Conservation (phyloP, 2,329 filamentous ascomycete species). For the Penicillium janthinellum region DNA sequence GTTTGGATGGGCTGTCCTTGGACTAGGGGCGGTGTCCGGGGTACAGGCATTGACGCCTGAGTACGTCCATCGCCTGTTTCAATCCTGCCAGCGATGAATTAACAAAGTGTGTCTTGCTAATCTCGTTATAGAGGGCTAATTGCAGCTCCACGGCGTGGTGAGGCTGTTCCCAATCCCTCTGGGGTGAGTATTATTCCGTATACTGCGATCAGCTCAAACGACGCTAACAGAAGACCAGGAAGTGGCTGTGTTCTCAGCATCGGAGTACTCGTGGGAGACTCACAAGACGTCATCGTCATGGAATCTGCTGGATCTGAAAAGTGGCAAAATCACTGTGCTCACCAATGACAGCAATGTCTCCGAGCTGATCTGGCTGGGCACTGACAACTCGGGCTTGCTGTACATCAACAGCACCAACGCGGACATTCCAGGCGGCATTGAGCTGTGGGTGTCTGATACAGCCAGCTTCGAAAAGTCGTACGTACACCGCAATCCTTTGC, state of each 20-base stretch:
- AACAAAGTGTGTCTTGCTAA: background rate
- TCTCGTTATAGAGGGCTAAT: conserved; percentile 35
- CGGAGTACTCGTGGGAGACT: conserved; percentile 76
- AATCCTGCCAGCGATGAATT: background rate
- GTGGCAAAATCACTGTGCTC: conserved; percentile 66
- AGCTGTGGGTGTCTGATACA: conserved; percentile 42
- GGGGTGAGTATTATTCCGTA: conserved; percentile 34
- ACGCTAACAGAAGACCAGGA: conserved; percentile 27
- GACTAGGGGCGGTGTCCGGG: conserved; percentile 25
- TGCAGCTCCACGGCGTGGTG: conserved; percentile 40
- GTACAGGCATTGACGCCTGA: conserved; percentile 32
- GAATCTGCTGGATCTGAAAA: conserved; percentile 72
- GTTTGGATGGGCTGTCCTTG: conserved; percentile 29
- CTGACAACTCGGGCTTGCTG: conserved; percentile 62
- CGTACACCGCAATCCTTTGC: conserved; percentile 1
- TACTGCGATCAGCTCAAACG: background rate
- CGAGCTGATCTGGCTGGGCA: conserved; percentile 76
- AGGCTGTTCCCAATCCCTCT: conserved; percentile 42
- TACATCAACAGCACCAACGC: conserved; percentile 55
- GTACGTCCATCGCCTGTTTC: conserved; percentile 20
- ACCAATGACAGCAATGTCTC: conserved; percentile 65
- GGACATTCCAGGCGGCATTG: conserved; percentile 42
- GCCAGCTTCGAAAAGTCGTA: conserved; percentile 37
- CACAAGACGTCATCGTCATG: conserved; percentile 63
- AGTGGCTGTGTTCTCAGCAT: conserved; percentile 58